Conservation (phyloP, 73 alveolate genomes). For the Blepharisma stoltei region DNA sequence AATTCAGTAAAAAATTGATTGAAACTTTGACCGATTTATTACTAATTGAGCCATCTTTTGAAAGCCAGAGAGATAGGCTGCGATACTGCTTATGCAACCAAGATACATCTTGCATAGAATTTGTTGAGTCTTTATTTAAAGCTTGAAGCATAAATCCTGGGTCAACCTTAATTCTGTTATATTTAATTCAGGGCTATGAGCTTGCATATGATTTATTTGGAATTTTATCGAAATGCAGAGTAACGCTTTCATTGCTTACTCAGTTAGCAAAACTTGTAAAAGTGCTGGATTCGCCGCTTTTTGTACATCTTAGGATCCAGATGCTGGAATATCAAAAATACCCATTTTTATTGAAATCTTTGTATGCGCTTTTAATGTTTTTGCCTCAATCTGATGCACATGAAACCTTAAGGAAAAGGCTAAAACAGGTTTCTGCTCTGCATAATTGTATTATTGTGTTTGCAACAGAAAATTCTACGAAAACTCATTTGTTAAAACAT, state of each 20-base stretch:
- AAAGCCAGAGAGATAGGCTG: conserved; percentile 2
- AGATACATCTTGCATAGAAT: neutral
- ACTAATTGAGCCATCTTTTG: conserved; percentile 6
- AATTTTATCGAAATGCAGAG: neutral
- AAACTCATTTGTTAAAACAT: no score
- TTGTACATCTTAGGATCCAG: conserved; percentile 25
- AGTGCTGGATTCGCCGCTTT: conserved; percentile 10
- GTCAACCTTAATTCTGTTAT: neutral
- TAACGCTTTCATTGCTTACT: neutral
- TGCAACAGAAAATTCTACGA: no score
- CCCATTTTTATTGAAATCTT: conserved; percentile 23
- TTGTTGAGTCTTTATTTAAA: conserved; percentile 8
- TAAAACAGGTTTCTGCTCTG: neutral
- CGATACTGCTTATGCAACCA: neutral
- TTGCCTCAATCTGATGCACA: conserved; percentile 17
- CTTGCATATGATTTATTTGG: conserved; percentile 21
- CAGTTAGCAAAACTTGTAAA: conserved; percentile 22
- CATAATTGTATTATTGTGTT: neutral
- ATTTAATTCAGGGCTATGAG: conserved; percentile 27
- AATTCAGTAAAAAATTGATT: conserved; percentile 1
- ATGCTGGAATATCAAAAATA: conserved; percentile 23
- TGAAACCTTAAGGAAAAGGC: neutral
- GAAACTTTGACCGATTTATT: neutral
- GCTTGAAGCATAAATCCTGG: conserved; percentile 26
- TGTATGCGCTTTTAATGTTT: conserved; percentile 29